Conservation (phyloP, 2,329 filamentous ascomycete species). For the Ceratocystis albifundus region DNA sequence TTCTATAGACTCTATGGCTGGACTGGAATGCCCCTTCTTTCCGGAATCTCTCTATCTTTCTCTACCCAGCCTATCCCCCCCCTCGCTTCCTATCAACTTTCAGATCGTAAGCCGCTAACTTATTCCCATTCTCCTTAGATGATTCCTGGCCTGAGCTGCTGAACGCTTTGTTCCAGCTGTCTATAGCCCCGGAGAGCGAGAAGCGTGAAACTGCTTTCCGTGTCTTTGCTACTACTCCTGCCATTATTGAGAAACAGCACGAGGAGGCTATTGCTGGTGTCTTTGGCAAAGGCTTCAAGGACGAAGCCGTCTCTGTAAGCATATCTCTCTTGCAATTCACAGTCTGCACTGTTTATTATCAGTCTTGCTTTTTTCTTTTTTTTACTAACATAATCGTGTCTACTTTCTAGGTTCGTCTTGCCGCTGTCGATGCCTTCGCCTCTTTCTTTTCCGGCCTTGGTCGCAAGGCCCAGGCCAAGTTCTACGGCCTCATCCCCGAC, state of each 20-base stretch:
- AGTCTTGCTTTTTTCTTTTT: not conserved
- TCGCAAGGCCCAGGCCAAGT: constrained; percentile 82
- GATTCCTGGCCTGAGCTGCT: constrained; percentile 85
- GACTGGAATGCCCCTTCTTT: too few species aligned
- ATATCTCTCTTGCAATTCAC: not conserved
- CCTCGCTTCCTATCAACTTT: not conserved
- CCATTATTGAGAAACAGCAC: constrained; percentile 91
- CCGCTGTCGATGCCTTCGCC: constrained; percentile 92
- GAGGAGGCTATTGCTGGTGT: constrained; percentile 80
- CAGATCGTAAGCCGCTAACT: not conserved
- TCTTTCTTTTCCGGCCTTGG: constrained; percentile 85
- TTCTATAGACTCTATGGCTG: too few species aligned
- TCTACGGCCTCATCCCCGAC: constrained; percentile 74
- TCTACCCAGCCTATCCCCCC: too few species aligned
- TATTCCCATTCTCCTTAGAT: constrained; percentile 39
- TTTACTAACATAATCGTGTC: not conserved
- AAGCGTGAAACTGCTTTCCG: constrained; percentile 88
- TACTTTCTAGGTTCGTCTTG: constrained; percentile 60
- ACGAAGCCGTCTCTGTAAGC: constrained; percentile 65
- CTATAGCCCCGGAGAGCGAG: constrained; percentile 69
- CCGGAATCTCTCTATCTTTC: too few species aligned
- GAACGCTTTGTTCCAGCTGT: constrained; percentile 74
- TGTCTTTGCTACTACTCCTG: constrained; percentile 88
- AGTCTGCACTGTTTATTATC: not conserved
- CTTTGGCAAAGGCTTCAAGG: constrained; percentile 85